Percentiles rank a stretch among this genome's conserved stretches.
Conservation (phyloP, 2,329 filamentous ascomycete genomes). For the Xylariaceae sp. region DNA sequence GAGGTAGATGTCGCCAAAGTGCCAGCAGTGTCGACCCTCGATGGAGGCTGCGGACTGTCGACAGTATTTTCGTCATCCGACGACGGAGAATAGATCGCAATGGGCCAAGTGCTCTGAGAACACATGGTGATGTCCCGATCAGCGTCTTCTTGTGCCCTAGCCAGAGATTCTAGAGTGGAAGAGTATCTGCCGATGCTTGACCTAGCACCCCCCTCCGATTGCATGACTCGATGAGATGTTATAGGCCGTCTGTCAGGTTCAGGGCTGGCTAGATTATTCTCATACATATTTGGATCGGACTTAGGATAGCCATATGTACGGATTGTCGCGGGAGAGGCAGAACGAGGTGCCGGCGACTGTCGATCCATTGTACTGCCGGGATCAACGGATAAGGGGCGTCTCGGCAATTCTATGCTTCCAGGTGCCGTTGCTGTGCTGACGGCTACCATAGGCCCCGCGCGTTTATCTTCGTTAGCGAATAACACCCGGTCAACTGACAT, state of each 20-base stretch:
- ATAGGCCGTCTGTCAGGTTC: conserved; percentile 43
- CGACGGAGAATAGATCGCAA: conserved; percentile 34
- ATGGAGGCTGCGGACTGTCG: conserved; percentile 31
- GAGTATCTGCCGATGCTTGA: conserved; percentile 36
- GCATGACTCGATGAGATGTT: conserved; percentile 43
- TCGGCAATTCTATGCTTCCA: conserved; percentile 52
- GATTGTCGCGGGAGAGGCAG: conserved; percentile 37
- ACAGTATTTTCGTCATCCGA: conserved; percentile 40
- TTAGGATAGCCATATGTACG: conserved; percentile 39
- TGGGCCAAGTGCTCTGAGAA: conserved; percentile 8
- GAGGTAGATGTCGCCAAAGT: conserved; percentile 49
- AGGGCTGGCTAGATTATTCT: conserved; percentile 32
- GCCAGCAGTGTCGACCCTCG: conserved; percentile 38
- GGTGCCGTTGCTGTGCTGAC: conserved; percentile 57
- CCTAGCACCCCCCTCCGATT: conserved; percentile 35
- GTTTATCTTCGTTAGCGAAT: conserved; percentile 57
- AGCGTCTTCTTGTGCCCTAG: conserved; percentile 34
- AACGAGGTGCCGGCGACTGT: conserved; percentile 34
- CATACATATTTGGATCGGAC: conserved; percentile 42
- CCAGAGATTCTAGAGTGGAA: conserved; percentile 38
- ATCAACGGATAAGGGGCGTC: conserved; percentile 42
- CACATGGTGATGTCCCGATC: conserved; percentile 27
- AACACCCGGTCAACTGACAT: conserved; percentile 59
- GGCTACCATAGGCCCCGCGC: conserved; percentile 58
- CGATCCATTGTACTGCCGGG: conserved; percentile 33